A percentile compares a stretch with the other conserved stretches of the same genome.
phyloP scores from a whole-genome alignment of 805 yeast genomes.

The Candida patagonica region DNA sequence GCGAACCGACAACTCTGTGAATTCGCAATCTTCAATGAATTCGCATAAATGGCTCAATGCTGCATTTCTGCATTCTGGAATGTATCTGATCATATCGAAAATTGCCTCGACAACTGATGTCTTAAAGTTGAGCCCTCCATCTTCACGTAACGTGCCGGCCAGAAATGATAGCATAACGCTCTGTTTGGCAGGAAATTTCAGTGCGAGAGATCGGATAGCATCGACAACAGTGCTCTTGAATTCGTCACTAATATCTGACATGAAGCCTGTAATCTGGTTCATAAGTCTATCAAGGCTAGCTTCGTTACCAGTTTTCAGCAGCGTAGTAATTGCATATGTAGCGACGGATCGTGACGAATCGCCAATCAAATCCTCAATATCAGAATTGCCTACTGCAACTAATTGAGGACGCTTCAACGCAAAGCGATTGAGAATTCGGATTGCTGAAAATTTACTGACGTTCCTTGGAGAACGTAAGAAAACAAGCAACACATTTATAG shows the following conservation, averaged over 20 bases:
- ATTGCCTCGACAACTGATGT: slow-evolving; percentile 85
- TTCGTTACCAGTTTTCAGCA: slow-evolving; percentile 89
- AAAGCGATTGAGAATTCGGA: slow-evolving; percentile 76
- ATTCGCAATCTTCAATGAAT: slow-evolving; percentile 97
- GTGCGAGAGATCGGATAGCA: slow-evolving; percentile 83
- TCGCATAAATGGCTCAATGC: slow-evolving; percentile 89
- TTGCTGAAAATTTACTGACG: slow-evolving; percentile 86
- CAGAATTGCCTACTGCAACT: slow-evolving; percentile 63
- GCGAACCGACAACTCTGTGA: slow-evolving; percentile 86
- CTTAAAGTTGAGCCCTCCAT: slow-evolving; percentile 81
- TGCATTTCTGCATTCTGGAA: slow-evolving; percentile 71
- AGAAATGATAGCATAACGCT: slow-evolving; percentile 72
- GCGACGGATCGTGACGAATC: slow-evolving; percentile 89
- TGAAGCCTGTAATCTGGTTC: slow-evolving; percentile 74
- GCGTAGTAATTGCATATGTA: slow-evolving; percentile 92
- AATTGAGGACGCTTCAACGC: slow-evolving; percentile 75
- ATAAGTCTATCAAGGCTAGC: slow-evolving; percentile 84
- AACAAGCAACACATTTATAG: slow-evolving; percentile 64
- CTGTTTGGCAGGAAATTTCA: slow-evolving; percentile 89
- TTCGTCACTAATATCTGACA: slow-evolving; percentile 92
- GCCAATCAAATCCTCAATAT: slow-evolving; percentile 76
- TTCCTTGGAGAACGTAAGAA: slow-evolving; percentile 82
- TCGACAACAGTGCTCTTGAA: slow-evolving; percentile 91
- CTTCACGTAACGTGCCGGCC: slow-evolving; percentile 77
- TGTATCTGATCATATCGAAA: slow-evolving; percentile 80